These are phyloP conservation scores for Corchorus olitorius DNA, from an alignment of 345 rosid genomes.

Conservation along the genomic window DNA sequence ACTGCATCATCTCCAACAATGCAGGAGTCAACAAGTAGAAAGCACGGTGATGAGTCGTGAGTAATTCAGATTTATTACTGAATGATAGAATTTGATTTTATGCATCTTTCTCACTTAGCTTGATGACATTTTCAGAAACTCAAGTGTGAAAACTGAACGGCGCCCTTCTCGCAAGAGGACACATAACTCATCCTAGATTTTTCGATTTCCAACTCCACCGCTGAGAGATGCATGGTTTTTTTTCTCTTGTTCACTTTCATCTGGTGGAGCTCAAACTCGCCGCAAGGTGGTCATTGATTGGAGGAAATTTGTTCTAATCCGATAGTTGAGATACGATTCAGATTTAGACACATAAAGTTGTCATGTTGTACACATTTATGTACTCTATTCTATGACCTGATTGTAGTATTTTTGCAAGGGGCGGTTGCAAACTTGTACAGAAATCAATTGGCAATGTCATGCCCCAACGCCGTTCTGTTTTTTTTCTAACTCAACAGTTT, in stretches of 20 bases:
- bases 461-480: constrained; percentile 1
- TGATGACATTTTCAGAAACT: constrained; percentile 38
- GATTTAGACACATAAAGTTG: constrained; percentile 26
- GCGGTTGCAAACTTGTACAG: constrained; percentile 39
- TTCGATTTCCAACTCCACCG: constrained; percentile 8
- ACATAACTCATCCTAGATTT: constrained; percentile 30
- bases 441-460: constrained; percentile 27
- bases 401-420: constrained; percentile 21
- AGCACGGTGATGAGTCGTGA: constrained; percentile 57
- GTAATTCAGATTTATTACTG: constrained; percentile 18
- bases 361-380: constrained; percentile 34
- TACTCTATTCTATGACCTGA: constrained; percentile 21
- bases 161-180: constrained; percentile 43
- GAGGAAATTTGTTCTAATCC: constrained; percentile 17
- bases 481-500: background rate
- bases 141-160: constrained; percentile 29
- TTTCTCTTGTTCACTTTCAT: background rate
- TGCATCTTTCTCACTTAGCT: constrained; percentile 7
- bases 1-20: constrained; percentile 41
- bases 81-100: background rate
- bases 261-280: constrained; percentile 12
- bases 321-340: background rate
- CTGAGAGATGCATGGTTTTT: background rate
- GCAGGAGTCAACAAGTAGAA: constrained; percentile 56
- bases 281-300: constrained; percentile 21